phyloP scores from a whole-genome alignment of 2,329 filamentous ascomycete genomes.

The Botrytis squamosa region DNA sequence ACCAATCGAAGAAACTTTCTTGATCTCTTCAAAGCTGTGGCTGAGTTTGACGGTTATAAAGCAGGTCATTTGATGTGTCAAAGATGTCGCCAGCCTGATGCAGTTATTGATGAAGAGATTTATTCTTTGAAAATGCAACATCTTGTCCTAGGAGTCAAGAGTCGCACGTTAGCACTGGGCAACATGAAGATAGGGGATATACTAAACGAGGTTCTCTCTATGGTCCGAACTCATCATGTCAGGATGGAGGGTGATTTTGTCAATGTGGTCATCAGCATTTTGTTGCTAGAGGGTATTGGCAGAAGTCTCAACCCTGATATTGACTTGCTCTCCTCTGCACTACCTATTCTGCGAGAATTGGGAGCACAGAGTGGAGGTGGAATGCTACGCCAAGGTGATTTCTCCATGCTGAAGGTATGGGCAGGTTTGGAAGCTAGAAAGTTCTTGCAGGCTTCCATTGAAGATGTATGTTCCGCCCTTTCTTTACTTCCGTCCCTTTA shows the following conservation, averaged over 20 bases:
- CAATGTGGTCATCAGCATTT: slow-evolving; percentile 93
- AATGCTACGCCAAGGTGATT: slow-evolving; percentile 70
- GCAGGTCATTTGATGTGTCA: slow-evolving; percentile 95
- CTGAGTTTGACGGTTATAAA: slow-evolving; percentile 95
- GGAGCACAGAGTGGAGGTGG: slow-evolving; percentile 72
- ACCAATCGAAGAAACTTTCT: slow-evolving; percentile 88
- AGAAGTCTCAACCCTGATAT: slow-evolving; percentile 80
- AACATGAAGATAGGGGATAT: slow-evolving; percentile 97
- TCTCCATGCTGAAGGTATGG: slow-evolving; percentile 88
- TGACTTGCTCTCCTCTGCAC: slow-evolving; percentile 79
- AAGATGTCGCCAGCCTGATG: slow-evolving; percentile 86
- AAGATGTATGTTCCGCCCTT: slow-evolving; percentile 62
- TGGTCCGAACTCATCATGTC: slow-evolving; percentile 92
- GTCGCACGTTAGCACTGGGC: slow-evolving; percentile 82
- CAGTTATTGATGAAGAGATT: slow-evolving; percentile 83
- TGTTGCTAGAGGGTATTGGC: slow-evolving; percentile 92
- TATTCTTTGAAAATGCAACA: slow-evolving; percentile 98
- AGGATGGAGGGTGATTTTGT: slow-evolving; percentile 96
- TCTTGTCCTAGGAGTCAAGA: slow-evolving; percentile 87
- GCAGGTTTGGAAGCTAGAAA: slow-evolving; percentile 83
- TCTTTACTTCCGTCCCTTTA: slow-evolving; percentile 13
- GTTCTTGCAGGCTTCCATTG: slow-evolving; percentile 85
- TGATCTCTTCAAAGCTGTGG: slow-evolving; percentile 91
- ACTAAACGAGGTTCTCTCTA: slow-evolving; percentile 80
- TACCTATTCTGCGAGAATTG: slow-evolving; percentile 87